Percentiles rank a stretch among this genome's conserved stretches.
Conservation (phyloP, 75 land plant genomes). For the Sequoiadendron giganteum region DNA sequence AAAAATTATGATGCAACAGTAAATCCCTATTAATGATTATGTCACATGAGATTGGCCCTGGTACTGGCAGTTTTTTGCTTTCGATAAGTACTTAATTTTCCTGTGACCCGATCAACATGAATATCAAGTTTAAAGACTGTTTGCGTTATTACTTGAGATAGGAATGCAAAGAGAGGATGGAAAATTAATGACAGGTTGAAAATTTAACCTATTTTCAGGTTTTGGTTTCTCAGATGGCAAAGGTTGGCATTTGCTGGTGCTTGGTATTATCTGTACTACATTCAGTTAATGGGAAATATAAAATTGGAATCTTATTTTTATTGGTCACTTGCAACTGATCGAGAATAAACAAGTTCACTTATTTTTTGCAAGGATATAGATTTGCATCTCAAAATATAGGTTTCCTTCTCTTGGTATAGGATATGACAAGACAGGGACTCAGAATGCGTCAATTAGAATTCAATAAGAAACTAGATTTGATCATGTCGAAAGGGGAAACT, state of each 20-base stretch:
- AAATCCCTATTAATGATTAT: background rate
- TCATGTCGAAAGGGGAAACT: too few relatives aligned
- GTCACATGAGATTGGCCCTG: background rate
- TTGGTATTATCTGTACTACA: background rate
- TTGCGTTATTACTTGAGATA: background rate
- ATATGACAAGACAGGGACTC: background rate
- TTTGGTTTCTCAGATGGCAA: background rate
- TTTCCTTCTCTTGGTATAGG: background rate
- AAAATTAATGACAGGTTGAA: background rate
- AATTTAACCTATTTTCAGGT: background rate
- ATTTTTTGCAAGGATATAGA: background rate
- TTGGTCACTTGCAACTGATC: background rate
- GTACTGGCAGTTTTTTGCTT: background rate
- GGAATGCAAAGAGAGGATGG: background rate
- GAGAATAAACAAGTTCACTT: background rate
- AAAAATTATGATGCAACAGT: background rate
- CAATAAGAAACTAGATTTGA: background rate
- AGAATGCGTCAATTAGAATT: background rate
- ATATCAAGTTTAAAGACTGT: background rate
- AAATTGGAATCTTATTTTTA: background rate
- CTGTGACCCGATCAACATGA: background rate
- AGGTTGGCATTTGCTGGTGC: background rate
- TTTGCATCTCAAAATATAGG: background rate
- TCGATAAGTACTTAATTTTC: background rate
- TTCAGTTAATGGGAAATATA: background rate